These are phyloP conservation scores for Arthrobotrys megalospora DNA, from an alignment of 2,329 filamentous ascomycete genomes.

Conservation along the genomic window DNA sequence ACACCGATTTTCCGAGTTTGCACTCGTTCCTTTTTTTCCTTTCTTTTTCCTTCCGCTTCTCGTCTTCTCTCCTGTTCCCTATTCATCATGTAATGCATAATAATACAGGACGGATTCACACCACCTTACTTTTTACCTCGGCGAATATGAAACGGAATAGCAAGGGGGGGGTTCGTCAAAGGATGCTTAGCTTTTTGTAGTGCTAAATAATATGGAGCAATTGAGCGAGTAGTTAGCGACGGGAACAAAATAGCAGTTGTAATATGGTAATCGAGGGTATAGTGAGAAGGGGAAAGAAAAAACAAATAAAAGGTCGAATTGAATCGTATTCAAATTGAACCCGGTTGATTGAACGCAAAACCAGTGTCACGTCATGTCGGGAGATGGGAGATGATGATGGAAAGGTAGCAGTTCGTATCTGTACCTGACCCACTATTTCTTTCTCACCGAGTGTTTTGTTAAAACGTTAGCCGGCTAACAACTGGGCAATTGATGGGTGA, in stretches of 20 bases:
- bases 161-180: neutral
- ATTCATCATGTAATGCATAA: constrained; percentile 38
- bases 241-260: neutral
- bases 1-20: constrained; percentile 22
- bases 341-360: too few species aligned
- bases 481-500: neutral
- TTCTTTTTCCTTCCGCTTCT: constrained; percentile 28
- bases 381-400: neutral
- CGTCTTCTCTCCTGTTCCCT: constrained; percentile 14
- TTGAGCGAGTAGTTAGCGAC: neutral
- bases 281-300: too few species aligned
- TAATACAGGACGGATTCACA: constrained; percentile 20
- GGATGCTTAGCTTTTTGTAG: too few species aligned
- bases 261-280: neutral
- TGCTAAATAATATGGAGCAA: too few species aligned
- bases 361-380: constrained; percentile 6
- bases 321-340: too few species aligned
- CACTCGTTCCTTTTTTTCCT: constrained; percentile 6
- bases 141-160: constrained; percentile 44
- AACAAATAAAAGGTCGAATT: too few species aligned
- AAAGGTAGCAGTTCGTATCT: too few species aligned
- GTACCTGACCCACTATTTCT: too few species aligned
- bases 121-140: constrained; percentile 7
- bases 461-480: neutral
- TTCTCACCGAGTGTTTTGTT: too few species aligned